Evolutionary conservation across 176 grass and related monocot species (phyloP).

Genomic region (Musa acuminata): DNA sequence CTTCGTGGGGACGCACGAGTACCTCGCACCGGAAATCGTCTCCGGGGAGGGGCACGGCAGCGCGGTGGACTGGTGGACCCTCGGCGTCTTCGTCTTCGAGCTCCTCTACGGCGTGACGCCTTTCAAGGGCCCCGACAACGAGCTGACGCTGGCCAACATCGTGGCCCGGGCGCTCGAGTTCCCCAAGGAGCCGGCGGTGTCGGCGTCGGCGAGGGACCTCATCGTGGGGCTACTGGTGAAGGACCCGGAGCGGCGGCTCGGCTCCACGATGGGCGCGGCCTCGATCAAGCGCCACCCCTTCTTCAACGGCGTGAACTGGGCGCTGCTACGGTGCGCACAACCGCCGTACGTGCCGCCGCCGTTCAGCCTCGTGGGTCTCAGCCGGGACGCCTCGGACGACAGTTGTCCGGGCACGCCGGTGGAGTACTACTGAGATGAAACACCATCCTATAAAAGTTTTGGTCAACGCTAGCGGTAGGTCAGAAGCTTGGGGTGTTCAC

Average conservation of each 20-base stretch:
- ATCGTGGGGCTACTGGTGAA: slow-evolving; percentile 58
- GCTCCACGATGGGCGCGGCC: slow-evolving; percentile 58
- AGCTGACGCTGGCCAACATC: slow-evolving; percentile 84
- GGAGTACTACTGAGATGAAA: slow-evolving; percentile 40
- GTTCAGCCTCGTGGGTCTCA: slow-evolving; percentile 18
- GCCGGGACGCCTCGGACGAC: slow-evolving; percentile 14
- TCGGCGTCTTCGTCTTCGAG: slow-evolving; percentile 83
- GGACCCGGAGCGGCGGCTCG: slow-evolving; percentile 58
- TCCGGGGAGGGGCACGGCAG: slow-evolving; percentile 90
- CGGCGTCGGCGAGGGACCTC: slow-evolving; percentile 46
- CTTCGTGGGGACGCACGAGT: slow-evolving; percentile 97
- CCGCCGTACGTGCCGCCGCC: slow-evolving; percentile 58
- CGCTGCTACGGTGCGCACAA: slow-evolving; percentile 57
- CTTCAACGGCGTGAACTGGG: slow-evolving; percentile 83
- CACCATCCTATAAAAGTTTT: neutral
- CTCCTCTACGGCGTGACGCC: slow-evolving; percentile 86
- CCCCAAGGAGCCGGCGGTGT: slow-evolving; percentile 58
- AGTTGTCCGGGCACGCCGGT: slow-evolving; percentile 42
- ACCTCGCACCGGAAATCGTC: slow-evolving; percentile 90
- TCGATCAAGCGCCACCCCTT: slow-evolving; percentile 78
- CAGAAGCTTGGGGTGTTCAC: no score
- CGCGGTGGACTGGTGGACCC: slow-evolving; percentile 95
- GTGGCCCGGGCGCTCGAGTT: slow-evolving; percentile 90
- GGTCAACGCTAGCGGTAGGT: neutral
- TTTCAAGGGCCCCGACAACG: slow-evolving; percentile 79